Evolutionary conservation across 306 rosid genomes (phyloP).

Genomic region (Geum urbanum): DNA sequence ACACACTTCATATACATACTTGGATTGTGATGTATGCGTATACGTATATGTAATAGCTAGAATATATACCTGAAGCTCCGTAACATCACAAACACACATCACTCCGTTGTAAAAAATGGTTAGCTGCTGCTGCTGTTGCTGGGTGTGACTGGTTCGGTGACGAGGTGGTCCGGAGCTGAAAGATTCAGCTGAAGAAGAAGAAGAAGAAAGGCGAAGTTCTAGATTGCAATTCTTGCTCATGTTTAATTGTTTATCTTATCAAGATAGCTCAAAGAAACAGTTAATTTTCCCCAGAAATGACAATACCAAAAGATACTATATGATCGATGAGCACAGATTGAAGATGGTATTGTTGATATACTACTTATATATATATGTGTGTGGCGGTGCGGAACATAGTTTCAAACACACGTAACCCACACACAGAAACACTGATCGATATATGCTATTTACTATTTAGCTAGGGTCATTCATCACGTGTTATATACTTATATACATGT

Average conservation of each 20-base stretch:
- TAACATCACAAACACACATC: constrained; percentile 61
- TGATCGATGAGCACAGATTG: neutral
- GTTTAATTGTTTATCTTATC: neutral
- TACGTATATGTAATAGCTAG: neutral
- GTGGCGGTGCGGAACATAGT: neutral
- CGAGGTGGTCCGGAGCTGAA: neutral
- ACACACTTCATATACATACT: neutral
- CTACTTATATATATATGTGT: neutral
- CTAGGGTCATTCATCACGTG: too few species aligned
- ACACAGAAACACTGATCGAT: neutral
- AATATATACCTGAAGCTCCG: constrained; percentile 28
- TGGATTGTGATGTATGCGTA: neutral
- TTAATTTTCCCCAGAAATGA: neutral
- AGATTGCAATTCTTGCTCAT: constrained; percentile 62
- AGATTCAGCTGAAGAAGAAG: constrained; percentile 33
- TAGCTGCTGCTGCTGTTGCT: constrained; percentile 23
- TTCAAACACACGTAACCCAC: neutral
- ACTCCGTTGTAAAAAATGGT: constrained; percentile 68
- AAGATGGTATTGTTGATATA: neutral
- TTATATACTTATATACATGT: neutral
- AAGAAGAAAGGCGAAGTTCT: constrained; percentile 59
- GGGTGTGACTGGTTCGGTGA: constrained; percentile 14
- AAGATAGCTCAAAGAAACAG: too few species aligned
- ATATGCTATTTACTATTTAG: too few species aligned
- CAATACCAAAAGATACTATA: neutral